Conservation (phyloP, 345 rosid genomes). For the Pugionium dolabratum region DNA sequence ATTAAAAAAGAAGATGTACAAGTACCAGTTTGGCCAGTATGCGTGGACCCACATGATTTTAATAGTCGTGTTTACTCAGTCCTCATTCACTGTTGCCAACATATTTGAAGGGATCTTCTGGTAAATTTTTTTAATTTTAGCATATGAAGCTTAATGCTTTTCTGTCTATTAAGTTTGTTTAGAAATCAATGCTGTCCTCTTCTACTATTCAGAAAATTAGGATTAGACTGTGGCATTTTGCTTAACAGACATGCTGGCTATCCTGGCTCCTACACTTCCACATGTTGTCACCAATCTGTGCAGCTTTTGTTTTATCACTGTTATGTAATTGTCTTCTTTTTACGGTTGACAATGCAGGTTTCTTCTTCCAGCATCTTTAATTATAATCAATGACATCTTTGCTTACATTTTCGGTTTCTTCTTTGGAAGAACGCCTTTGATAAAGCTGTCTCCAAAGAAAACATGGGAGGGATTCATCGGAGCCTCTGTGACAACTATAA, state of each 20-base stretch:
- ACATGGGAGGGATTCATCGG: slow-evolving; percentile 99
- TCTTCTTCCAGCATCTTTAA: slow-evolving; percentile 95
- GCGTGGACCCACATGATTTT: slow-evolving; percentile 99
- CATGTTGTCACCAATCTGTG: neutral
- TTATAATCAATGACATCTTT: slow-evolving; percentile 85
- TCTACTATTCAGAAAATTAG: neutral
- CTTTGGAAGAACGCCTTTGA: slow-evolving; percentile 96
- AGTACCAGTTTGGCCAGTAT: slow-evolving; percentile 99
- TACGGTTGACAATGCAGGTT: slow-evolving; percentile 60
- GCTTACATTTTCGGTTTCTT: slow-evolving; percentile 94
- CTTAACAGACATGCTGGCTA: neutral
- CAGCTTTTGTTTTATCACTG: neutral
- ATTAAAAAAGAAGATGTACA: slow-evolving; percentile 95
- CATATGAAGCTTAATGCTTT: neutral
- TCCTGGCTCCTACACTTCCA: neutral
- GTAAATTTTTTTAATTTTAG: slow-evolving; percentile 39
- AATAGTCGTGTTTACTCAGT: slow-evolving; percentile 93
- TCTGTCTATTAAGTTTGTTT: neutral
- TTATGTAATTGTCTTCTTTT: slow-evolving; percentile 9
- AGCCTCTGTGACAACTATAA: slow-evolving; percentile 85
- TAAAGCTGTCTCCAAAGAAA: slow-evolving; percentile 96
- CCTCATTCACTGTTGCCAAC: slow-evolving; percentile 97
- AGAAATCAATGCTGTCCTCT: neutral
- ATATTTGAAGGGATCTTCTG: slow-evolving; percentile 99
- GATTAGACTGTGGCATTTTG: neutral